Conservation (phyloP, 208 protist genomes). For the Vickermania spadyakhi region DNA sequence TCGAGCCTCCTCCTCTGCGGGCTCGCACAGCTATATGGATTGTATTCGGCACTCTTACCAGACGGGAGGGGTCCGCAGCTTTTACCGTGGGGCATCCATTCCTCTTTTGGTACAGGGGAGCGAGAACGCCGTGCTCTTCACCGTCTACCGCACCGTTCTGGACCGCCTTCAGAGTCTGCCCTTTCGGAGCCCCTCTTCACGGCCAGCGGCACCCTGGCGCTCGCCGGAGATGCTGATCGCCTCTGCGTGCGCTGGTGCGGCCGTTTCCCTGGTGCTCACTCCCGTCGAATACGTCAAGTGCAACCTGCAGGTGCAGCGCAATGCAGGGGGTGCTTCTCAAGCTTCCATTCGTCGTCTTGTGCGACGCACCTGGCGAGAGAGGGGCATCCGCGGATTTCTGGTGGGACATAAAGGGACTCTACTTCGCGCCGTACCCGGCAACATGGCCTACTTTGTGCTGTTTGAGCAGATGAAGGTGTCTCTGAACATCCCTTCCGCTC, state of each 20-base stretch:
- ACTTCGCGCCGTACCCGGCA: conserved; percentile 60
- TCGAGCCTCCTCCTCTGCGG: not conserved
- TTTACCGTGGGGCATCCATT: conserved; percentile 63
- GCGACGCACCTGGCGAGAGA: conserved; percentile 3
- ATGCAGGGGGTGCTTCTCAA: not conserved
- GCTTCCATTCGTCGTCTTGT: not conserved
- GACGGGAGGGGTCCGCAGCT: conserved; percentile 35
- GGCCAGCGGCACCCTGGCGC: not conserved
- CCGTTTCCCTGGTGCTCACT: conserved; percentile 55
- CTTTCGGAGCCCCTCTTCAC: not conserved
- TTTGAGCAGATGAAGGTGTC: conserved; percentile 43
- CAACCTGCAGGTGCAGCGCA: conserved; percentile 34
- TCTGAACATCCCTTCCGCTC: conserved; percentile 29
- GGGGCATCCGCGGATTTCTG: conserved; percentile 44
- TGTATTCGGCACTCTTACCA: conserved; percentile 22
- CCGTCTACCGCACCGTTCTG: conserved; percentile 24
- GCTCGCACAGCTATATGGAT: conserved; percentile 25
- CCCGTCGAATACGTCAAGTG: conserved; percentile 70
- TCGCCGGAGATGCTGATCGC: conserved; percentile 17
- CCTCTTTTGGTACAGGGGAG: conserved; percentile 39
- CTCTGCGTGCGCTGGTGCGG: conserved; percentile 28
- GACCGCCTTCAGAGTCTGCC: conserved; percentile 3
- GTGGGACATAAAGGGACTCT: conserved; percentile 45
- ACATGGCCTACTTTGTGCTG: conserved; percentile 63
- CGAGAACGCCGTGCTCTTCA: conserved; percentile 47